phyloP scores from a whole-genome alignment of 2,329 filamentous ascomycete genomes.

The Exophiala sp. region DNA sequence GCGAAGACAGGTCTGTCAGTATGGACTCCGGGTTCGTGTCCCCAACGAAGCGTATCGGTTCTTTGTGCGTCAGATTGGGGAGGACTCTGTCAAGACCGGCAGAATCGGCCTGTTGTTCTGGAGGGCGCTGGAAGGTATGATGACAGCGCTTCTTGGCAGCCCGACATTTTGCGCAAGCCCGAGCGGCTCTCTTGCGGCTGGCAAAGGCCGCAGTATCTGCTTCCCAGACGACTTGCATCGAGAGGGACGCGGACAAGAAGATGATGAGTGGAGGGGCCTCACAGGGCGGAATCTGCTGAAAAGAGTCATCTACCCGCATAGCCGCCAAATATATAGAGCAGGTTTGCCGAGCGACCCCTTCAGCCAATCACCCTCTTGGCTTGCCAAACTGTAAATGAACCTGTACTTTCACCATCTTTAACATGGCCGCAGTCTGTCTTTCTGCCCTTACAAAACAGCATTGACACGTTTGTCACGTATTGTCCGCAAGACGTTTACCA shows the following conservation, averaged over 20 bases:
- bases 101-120: conserved; percentile 26
- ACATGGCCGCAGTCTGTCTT: no score
- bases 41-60: conserved; percentile 35
- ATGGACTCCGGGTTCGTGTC: conserved; percentile 40
- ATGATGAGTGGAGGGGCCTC: background rate
- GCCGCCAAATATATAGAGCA: background rate
- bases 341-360: background rate
- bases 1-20: conserved; percentile 30
- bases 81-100: conserved; percentile 25
- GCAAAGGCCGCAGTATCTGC: conserved; percentile 27
- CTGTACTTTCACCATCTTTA: no score
- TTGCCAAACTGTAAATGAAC: background rate
- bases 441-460: no score
- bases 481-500: no score
- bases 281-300: conserved; percentile 11
- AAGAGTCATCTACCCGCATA: conserved; percentile 10
- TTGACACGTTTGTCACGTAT: no score
- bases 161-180: conserved; percentile 26
- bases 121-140: conserved; percentile 27
- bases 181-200: conserved; percentile 28
- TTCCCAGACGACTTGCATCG: conserved; percentile 28
- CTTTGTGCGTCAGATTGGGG: conserved; percentile 28
- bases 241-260: background rate
- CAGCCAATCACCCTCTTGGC: background rate
- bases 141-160: conserved; percentile 29